These are phyloP conservation scores for Coemansia sp. DNA, from an alignment of 192 early-diverging fungal genomes.

Conservation along the genomic window DNA sequence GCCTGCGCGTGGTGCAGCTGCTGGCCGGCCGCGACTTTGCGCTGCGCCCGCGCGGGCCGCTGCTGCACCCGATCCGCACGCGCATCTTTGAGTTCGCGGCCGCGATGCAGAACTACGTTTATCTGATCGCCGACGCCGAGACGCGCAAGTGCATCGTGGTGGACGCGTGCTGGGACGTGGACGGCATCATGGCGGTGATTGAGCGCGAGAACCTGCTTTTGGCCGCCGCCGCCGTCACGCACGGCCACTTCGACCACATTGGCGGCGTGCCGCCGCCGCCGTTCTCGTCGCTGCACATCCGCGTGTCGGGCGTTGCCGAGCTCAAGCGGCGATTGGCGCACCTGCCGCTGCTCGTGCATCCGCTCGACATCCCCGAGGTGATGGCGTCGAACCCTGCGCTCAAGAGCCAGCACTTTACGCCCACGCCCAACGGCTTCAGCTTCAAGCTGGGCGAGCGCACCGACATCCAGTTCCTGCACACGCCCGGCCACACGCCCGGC, in stretches of 20 bases:
- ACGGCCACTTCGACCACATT: constrained; percentile 84
- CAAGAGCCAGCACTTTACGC: constrained; percentile 49
- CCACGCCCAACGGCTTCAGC: constrained; percentile 60
- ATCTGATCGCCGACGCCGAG: constrained; percentile 70
- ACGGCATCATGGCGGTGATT: constrained; percentile 68
- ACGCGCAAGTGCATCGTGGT: constrained; percentile 75
- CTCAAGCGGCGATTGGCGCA: constrained; percentile 71
- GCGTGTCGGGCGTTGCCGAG: constrained; percentile 73
- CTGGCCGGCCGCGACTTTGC: constrained; percentile 73
- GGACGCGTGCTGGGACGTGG: constrained; percentile 94
- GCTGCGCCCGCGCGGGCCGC: constrained; percentile 31
- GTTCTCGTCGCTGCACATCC: constrained; percentile 73
- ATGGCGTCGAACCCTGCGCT: constrained; percentile 68
- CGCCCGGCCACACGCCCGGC: constrained; percentile 91
- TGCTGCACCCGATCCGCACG: constrained; percentile 69
- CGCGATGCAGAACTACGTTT: constrained; percentile 84
- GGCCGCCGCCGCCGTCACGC: constrained; percentile 74
- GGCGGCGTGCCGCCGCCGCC: constrained; percentile 88
- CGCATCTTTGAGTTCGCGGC: constrained; percentile 73
- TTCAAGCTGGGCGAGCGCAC: constrained; percentile 55
- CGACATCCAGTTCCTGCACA: constrained; percentile 75
- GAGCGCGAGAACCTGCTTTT: constrained; percentile 61
- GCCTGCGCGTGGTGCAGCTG: constrained; percentile 65
- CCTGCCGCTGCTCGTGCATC: constrained; percentile 74
- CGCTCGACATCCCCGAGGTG: constrained; percentile 70